phyloP scores from a whole-genome alignment of 108 stramenopile genomes.

The Parmales sp. region DNA sequence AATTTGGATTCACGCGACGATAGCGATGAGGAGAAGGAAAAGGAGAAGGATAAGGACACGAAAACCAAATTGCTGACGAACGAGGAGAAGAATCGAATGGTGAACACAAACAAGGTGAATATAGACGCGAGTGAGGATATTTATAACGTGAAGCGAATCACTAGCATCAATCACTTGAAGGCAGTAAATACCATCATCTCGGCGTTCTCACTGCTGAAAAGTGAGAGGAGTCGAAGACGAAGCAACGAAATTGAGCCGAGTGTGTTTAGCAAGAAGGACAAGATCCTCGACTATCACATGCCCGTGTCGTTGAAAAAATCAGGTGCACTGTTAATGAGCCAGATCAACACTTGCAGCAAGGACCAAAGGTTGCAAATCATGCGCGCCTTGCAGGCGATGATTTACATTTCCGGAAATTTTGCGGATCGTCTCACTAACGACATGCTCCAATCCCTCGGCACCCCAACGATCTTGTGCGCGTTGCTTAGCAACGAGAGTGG shows the following conservation, averaged over 20 bases:
- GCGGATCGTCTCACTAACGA: background rate
- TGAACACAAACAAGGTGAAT: too few relatives aligned
- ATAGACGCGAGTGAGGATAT: too few relatives aligned
- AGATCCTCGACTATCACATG: background rate
- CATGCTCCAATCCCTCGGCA: background rate
- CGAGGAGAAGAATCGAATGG: too few relatives aligned
- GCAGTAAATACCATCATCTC: too few relatives aligned
- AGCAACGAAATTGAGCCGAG: background rate
- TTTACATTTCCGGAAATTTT: background rate
- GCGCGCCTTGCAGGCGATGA: background rate
- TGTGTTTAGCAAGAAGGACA: background rate
- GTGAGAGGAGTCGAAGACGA: background rate
- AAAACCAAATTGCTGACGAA: too few relatives aligned
- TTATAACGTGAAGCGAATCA: too few relatives aligned
- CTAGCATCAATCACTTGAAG: too few relatives aligned
- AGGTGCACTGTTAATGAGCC: background rate
- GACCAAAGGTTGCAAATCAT: background rate
- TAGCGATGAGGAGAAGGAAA: too few relatives aligned
- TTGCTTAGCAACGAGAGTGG: constrained; percentile 4
- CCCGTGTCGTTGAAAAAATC: background rate
- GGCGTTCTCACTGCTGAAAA: constrained; percentile 3
- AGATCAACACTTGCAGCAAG: background rate
- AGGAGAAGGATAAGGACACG: too few relatives aligned
- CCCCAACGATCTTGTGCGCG: background rate
- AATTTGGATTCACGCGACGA: too few relatives aligned